Evolutionary conservation across 352 stramenopile species (phyloP).

Genomic region (Phytophthora vignae): DNA sequence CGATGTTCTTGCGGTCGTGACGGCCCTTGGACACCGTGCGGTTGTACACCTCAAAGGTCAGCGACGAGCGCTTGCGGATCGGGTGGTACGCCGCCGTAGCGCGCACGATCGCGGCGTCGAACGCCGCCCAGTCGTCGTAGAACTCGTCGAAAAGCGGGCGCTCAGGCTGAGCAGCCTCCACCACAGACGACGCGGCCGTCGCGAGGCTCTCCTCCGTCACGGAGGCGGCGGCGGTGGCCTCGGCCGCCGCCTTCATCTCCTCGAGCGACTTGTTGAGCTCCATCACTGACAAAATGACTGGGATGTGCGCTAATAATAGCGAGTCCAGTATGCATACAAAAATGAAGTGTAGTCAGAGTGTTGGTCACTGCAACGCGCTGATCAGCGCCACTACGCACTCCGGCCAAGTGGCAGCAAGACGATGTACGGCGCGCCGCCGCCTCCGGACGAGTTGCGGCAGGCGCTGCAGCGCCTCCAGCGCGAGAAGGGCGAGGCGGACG

Average conservation of each 20-base stretch:
- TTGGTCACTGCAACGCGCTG: background rate
- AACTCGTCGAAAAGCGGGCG: slow-evolving; percentile 72
- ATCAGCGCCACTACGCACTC: slow-evolving; percentile 14
- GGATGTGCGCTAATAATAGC: slow-evolving; percentile 1
- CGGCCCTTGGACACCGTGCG: slow-evolving; percentile 86
- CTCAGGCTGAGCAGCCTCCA: background rate
- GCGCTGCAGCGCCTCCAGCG: slow-evolving; percentile 50
- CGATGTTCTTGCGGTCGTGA: slow-evolving; percentile 77
- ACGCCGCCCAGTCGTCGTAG: slow-evolving; percentile 79
- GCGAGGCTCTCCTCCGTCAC: slow-evolving; percentile 6
- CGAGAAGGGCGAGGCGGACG: slow-evolving; percentile 60
- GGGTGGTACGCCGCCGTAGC: slow-evolving; percentile 75
- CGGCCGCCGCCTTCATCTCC: slow-evolving; percentile 26
- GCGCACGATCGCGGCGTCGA: slow-evolving; percentile 66
- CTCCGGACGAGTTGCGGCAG: slow-evolving; percentile 34
- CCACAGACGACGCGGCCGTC: no score
- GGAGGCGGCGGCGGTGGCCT: background rate
- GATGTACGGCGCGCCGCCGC: slow-evolving; percentile 15
- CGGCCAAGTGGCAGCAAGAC: background rate
- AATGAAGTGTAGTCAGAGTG: background rate
- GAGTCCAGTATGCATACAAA: slow-evolving; percentile 20
- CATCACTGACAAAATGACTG: slow-evolving; percentile 19
- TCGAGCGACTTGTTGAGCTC: slow-evolving; percentile 35
- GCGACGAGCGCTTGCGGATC: slow-evolving; percentile 83
- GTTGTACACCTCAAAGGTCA: slow-evolving; percentile 90